Conservation (phyloP, 148 eudicot genomes). For the Cornus kousa region DNA sequence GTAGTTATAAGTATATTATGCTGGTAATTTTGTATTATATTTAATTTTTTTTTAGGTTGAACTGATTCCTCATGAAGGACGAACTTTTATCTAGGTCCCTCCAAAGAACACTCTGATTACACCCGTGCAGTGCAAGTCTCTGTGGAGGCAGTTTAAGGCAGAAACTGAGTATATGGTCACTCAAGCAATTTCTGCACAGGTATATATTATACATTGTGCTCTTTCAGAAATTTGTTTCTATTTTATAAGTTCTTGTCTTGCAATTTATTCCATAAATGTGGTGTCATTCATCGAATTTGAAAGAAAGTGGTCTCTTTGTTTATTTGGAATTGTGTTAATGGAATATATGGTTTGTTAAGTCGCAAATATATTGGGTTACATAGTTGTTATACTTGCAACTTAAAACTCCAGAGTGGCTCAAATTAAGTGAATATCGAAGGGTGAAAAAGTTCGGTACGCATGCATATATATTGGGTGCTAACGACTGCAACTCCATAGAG, state of each 20-base stretch:
- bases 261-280: not conserved
- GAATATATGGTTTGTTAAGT: not conserved
- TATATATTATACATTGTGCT: not conserved
- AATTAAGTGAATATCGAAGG: too few relatives aligned
- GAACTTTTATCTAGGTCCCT: slow-evolving; percentile 22
- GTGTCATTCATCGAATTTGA: not conserved
- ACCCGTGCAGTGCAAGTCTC: slow-evolving; percentile 43
- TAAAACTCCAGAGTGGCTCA: too few relatives aligned
- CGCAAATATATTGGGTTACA: not conserved
- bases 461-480: too few relatives aligned
- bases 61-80: not conserved
- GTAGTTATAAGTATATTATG: slow-evolving; percentile 12
- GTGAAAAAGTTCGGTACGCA: too few relatives aligned
- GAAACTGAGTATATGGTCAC: slow-evolving; percentile 39
- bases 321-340: not conserved
- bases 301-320: not conserved
- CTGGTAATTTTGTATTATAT: not conserved
- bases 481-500: too few relatives aligned
- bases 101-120: slow-evolving; percentile 28
- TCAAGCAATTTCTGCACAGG: slow-evolving; percentile 51
- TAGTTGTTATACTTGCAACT: too few relatives aligned
- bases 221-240: not conserved
- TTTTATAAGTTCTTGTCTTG: not conserved
- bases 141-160: slow-evolving; percentile 44
- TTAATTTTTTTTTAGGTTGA: not conserved